phyloP scores from a whole-genome alignment of 73 alveolate genomes.

The Symbiodinium pilosum region DNA sequence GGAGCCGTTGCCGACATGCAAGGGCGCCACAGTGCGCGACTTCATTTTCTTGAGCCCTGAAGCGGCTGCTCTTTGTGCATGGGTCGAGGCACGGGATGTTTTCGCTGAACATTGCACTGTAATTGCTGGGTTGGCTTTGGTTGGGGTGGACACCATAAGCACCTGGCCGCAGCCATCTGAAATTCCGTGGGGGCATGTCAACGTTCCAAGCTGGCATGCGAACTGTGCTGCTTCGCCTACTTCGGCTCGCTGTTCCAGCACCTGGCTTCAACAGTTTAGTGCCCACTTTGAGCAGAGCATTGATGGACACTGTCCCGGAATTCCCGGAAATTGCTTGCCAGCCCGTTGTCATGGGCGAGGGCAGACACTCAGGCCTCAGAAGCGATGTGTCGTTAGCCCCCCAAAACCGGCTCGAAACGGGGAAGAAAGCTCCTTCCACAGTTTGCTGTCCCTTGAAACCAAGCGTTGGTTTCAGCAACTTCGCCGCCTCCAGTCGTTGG shows the following conservation, averaged over 20 bases:
- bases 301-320: neutral
- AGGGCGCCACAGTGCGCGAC: neutral
- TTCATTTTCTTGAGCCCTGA: conserved; percentile 23
- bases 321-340: neutral
- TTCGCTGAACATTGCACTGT: conserved; percentile 23
- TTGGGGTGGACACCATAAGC: neutral
- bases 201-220: neutral
- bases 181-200: neutral
- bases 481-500: neutral
- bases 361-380: neutral
- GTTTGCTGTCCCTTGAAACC: neutral
- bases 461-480: neutral
- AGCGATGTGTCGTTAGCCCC: too few relatives aligned
- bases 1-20: neutral
- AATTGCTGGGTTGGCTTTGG: neutral
- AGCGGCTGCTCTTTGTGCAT: neutral
- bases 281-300: neutral
- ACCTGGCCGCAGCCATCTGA: conserved; percentile 18
- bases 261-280: too few relatives aligned
- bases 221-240: too few relatives aligned
- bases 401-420: neutral
- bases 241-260: neutral
- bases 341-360: neutral
- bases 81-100: neutral
- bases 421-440: neutral